phyloP scores from a whole-genome alignment of 805 yeast species.

The Wickerhamomyces chambardii region DNA sequence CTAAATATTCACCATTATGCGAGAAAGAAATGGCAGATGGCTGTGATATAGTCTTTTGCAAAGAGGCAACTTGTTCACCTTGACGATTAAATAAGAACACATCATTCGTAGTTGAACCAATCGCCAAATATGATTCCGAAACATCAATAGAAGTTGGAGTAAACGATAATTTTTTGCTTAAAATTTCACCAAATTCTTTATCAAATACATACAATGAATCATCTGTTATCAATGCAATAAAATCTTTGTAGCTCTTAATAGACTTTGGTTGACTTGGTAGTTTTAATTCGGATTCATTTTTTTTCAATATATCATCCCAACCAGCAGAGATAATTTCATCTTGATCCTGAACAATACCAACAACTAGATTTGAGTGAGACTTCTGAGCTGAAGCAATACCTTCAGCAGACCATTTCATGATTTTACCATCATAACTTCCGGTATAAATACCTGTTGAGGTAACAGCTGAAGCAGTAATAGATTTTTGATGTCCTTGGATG shows the following conservation, averaged over 20 bases:
- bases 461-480: conserved; percentile 53
- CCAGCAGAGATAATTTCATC: conserved; percentile 46
- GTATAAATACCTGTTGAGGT: conserved; percentile 29
- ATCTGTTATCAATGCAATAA: conserved; percentile 32
- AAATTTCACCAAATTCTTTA: conserved; percentile 20
- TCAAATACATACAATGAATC: conserved; percentile 25
- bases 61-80: conserved; percentile 15
- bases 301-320: conserved; percentile 79
- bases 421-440: conserved; percentile 79
- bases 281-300: conserved; percentile 20
- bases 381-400: conserved; percentile 28
- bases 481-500: conserved; percentile 70
- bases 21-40: conserved; percentile 63
- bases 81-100: conserved; percentile 23
- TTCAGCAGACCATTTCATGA: conserved; percentile 40
- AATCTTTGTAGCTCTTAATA: conserved; percentile 26
- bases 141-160: conserved; percentile 38
- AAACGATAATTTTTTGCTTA: conserved; percentile 22
- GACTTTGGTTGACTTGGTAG: conserved; percentile 43
- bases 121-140: conserved; percentile 32
- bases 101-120: conserved; percentile 24
- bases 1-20: conserved; percentile 57
- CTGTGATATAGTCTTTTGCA: conserved; percentile 45
- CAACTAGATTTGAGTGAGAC: conserved; percentile 60
- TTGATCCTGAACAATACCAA: conserved; percentile 31